These are phyloP conservation scores for Beta lomatogona DNA, from an alignment of 179 eudicot species.

Conservation along the genomic window DNA sequence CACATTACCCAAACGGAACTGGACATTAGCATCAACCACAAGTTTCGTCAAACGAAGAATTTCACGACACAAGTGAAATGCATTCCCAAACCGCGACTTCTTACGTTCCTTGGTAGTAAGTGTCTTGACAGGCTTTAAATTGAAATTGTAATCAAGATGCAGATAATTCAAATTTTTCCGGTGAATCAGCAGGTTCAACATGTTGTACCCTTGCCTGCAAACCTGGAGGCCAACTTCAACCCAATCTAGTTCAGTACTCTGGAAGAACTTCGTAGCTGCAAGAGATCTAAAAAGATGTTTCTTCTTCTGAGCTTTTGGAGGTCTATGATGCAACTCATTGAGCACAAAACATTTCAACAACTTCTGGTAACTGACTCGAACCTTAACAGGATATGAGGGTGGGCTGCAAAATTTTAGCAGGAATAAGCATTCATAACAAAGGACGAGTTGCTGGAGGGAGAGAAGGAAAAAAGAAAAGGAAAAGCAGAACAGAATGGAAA, in stretches of 20 bases:
- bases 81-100: constrained; percentile 97
- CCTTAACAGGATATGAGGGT: constrained; percentile 97
- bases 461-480: neutral
- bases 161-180: constrained; percentile 92
- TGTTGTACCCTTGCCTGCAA: constrained; percentile 98
- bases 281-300: constrained; percentile 92
- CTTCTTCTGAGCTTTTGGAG: constrained; percentile 99
- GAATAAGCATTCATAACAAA: neutral
- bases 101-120: constrained; percentile 97
- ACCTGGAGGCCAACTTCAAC: constrained; percentile 99
- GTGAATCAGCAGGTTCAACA: constrained; percentile 95
- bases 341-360: constrained; percentile 91
- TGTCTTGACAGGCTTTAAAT: constrained; percentile 96
- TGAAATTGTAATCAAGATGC: constrained; percentile 97
- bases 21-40: constrained; percentile 98
- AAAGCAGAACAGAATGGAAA: neutral
- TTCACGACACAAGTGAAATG: constrained; percentile 98
- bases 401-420: constrained; percentile 58
- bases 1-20: constrained; percentile 97
- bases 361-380: constrained; percentile 97
- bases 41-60: constrained; percentile 96
- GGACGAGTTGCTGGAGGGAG: neutral
- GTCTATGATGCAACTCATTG: constrained; percentile 95
- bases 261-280: constrained; percentile 96
- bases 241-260: constrained; percentile 98